Conservation (phyloP, 371 early-diverging fungal genomes). For the Mucor sp. region DNA sequence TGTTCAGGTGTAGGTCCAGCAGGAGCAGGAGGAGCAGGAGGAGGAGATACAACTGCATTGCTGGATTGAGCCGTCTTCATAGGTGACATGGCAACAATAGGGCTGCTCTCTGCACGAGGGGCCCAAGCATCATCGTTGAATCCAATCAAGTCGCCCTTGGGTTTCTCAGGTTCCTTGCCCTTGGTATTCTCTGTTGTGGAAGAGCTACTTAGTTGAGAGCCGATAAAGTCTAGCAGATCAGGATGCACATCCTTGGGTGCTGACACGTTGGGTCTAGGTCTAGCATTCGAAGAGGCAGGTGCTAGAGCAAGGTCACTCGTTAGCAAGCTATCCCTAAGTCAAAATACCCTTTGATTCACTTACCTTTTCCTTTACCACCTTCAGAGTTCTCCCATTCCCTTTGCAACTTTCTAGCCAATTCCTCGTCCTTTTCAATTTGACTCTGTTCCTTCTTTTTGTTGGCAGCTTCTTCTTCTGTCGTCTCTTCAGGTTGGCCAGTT, state of each 20-base stretch:
- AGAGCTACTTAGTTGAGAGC: constrained; percentile 27
- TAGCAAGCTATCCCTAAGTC: neutral
- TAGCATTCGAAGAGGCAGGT: constrained; percentile 20
- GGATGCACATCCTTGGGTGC: constrained; percentile 51
- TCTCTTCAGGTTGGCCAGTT: constrained; percentile 39
- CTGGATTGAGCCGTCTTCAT: constrained; percentile 17
- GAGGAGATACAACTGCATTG: neutral
- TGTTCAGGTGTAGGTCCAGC: constrained; percentile 26
- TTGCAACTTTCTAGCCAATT: constrained; percentile 74
- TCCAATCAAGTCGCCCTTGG: constrained; percentile 35
- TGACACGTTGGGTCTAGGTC: constrained; percentile 46
- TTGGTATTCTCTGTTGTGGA: constrained; percentile 9
- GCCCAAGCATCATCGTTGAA: constrained; percentile 63
- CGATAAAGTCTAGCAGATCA: constrained; percentile 40
- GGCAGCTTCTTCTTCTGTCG: constrained; percentile 40
- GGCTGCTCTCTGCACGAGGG: constrained; percentile 24
- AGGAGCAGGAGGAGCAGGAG: neutral
- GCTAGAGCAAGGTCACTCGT: neutral
- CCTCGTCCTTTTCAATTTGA: constrained; percentile 61
- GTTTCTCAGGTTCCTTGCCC: constrained; percentile 18
- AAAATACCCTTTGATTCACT: constrained; percentile 12
- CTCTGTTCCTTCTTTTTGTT: constrained; percentile 22
- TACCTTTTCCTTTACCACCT: constrained; percentile 25
- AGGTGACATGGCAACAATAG: constrained; percentile 7
- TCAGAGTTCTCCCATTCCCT: constrained; percentile 47